Base-by-base conservation (phyloP, 1,284 basidiomycete species). In the Cryptococcus deneoformans region DNA sequence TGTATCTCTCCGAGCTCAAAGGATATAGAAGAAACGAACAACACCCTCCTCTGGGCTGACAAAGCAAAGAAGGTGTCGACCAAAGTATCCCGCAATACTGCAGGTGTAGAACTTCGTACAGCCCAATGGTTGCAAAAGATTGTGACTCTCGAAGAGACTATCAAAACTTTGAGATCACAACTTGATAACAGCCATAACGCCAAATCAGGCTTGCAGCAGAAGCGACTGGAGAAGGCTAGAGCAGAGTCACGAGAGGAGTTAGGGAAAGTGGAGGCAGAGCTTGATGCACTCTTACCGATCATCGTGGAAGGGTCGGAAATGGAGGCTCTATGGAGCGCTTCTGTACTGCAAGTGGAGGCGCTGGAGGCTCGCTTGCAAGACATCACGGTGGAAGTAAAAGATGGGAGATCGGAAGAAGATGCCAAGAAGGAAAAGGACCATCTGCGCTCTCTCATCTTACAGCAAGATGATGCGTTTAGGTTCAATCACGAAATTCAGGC, bases 1-100 rank as follows among this genome's bases (percentile, higher is more conserved):
- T 97, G 94, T 75, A 83, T 98, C 53, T 92, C 92, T 1, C 94
- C 94, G 1, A 92, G 92, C 14, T 94, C 92, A 43, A 84, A 85
- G 37, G 92, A 98, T 77, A 95, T 96, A 71, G 94, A 97, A 72
- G 94, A 98, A 75, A 97, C 94, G 35, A 91, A 95, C 74, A 98
- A 98, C 74, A 96, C 94, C 0, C 86, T 98, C 47, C 82, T 94
- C 56, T 98, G 96, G 76, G 94, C 94, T 12, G 92, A 98, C 70
- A 87, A 92, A 49, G 93, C 94, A 20, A 95, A 95, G 60, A 91
- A 93, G 79, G 96, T 98, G 79, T 93, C 93, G 81, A 97, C 92
- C 45, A 94, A 91, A 74, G 79, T 80, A 38, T 92, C 92, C 2
- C 85, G 91, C 42, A 97, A 98, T 72, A 89, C 94, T 43, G 88